Base-by-base conservation (phyloP, 768 basidiomycete genomes). In the Astraeus odoratus region DNA sequence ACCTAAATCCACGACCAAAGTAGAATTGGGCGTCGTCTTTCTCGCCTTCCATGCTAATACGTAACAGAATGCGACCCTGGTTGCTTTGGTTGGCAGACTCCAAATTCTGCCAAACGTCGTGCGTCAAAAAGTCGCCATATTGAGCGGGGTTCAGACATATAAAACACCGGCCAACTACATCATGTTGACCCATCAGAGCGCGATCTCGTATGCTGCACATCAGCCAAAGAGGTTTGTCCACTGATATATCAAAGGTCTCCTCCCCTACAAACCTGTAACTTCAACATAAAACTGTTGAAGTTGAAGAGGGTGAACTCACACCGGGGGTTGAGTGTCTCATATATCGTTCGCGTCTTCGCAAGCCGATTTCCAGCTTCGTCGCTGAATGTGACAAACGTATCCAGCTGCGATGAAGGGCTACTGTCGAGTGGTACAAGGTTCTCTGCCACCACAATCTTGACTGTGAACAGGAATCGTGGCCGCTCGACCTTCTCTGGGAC, bases 41-140 rank as follows among this genome's bases (percentile, higher is more conserved):
- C 74, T 98, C 96, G 43, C 94, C 93, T 59, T 99, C 96, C 93
- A 98, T 96, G 59, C 91, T 94, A 47, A 98, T 77, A 16, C 96
- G 78, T 25, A 96, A 70, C 29, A 96, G 67, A 40, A 97, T 75
- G 26, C 91, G 78, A 4, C 96, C 93, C 43, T 80, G 75, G 20
- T 63, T 56, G 1, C 63, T 61, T 35, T 65, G 56, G 16, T 60
- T 57, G 37, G 47, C 31, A 0, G 83, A 81, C 58, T 97, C 94
- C 13, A 98, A 69, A 49, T 90, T 86, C 69, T 94, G 76, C 86
- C 93, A 93, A 6, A 94, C 61, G 48, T 99, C 96, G 56, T 93
- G 92, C 2, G 91, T 73, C 48, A 97, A 69, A 61, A 86, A 84
- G 68, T 99, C 93, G 10, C 81, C 83, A 56, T 89, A 95, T 43